Base-by-base conservation (phyloP, 2,329 filamentous ascomycete species). In the Blastomyces emzantsi region DNA sequence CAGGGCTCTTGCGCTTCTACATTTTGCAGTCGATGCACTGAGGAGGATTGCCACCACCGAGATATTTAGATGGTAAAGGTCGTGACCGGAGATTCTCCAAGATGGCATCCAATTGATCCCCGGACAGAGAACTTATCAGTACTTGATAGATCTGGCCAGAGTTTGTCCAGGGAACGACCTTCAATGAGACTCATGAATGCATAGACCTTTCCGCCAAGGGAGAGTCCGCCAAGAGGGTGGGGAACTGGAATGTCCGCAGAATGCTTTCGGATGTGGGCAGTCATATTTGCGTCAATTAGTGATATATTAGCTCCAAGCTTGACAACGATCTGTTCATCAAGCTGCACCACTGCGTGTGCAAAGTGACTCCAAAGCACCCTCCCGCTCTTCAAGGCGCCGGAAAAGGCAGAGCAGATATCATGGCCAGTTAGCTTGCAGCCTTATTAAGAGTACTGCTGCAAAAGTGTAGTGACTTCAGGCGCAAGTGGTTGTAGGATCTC, bases 1-100 rank as follows among this genome's bases (percentile, higher is more conserved):
- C 1, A 70, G 71, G 19, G 67, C 64, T 65, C n/a, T 8, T 7
- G 1, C 62, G 61, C 47, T 63, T 66, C 45, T 22, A 64, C 63
- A 64, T 64, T 62, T 61, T 66, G 57, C 57, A 64, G 28, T 63
- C 64, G 41, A 63, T 19, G 15, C 64, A 66, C 1, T 64, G 57
- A 6, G 64, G 62, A 22, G 62, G 62, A 22, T 54, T 59, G 1
- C 64, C 64, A 25, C 60, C 51, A 57, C 64, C 64, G 39, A 66
- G 63, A 49, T 58, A 64, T 19, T 64, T 39, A 59, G 33, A 47
- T 15, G 64, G 60, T 39, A 61, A 22, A 15, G 62, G 64, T 0
- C 61, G 47, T 15, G 25, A 4, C 4, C 64, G 41, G 36, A 66
- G 58, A n/a, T 63, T 61, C 33, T 63, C 43, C 25, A 63, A 39